Evolutionary conservation across 2,329 filamentous ascomycete genomes (phyloP).

Genomic region (Monosporascus cannonballus): DNA sequence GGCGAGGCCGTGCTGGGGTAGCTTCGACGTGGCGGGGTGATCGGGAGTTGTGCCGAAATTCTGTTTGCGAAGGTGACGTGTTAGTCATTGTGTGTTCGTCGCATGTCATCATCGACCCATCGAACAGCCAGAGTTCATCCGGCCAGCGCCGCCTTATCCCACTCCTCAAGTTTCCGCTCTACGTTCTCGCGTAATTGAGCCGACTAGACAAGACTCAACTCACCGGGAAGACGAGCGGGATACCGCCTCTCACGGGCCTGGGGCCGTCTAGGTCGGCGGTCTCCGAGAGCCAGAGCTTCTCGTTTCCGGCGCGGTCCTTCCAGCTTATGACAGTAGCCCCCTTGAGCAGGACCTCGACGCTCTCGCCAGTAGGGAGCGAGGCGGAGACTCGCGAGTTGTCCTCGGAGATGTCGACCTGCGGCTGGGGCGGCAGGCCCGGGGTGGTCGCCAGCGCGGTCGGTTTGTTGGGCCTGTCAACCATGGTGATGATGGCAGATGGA

Average conservation of each 20-base stretch:
- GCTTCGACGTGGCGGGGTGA: constrained; percentile 68
- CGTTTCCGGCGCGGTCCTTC: constrained; percentile 72
- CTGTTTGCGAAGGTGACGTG: constrained; percentile 33
- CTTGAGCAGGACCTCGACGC: constrained; percentile 77
- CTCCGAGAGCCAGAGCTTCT: constrained; percentile 84
- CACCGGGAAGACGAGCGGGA: constrained; percentile 91
- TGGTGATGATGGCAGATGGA: constrained; percentile 24
- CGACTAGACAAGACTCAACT: constrained; percentile 21
- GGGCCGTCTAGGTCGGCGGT: constrained; percentile 75
- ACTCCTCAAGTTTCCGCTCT: too few relatives aligned
- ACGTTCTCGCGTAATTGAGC: too few relatives aligned
- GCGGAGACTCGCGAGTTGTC: constrained; percentile 71
- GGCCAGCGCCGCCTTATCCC: too few relatives aligned
- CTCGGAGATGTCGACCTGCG: constrained; percentile 69
- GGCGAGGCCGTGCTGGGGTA: constrained; percentile 93
- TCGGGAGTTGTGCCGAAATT: constrained; percentile 79
- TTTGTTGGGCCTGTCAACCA: constrained; percentile 83
- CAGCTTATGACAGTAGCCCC: constrained; percentile 91
- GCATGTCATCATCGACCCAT: neutral
- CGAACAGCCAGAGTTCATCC: neutral
- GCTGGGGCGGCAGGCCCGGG: constrained; percentile 65
- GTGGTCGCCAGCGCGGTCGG: constrained; percentile 70
- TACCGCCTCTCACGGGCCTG: constrained; percentile 85
- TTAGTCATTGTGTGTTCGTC: neutral
- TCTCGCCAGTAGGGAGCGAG: constrained; percentile 78